phyloP scores from a whole-genome alignment of 176 grass and related monocot species.

The Thalia dealbata region DNA sequence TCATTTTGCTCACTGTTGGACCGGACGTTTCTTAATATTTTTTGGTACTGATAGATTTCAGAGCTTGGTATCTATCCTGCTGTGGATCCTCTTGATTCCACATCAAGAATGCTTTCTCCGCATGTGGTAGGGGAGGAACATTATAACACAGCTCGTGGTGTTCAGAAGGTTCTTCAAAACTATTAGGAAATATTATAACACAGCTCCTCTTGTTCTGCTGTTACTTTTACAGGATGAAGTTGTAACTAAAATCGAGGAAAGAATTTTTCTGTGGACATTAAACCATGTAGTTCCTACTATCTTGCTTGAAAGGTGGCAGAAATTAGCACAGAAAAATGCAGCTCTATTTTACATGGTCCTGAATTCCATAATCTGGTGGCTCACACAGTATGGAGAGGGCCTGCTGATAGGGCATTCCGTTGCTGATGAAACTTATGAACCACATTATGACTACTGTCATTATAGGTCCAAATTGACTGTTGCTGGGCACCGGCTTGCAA shows the following conservation, averaged over 20 bases:
- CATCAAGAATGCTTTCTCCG: slow-evolving; percentile 29
- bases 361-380: slow-evolving; percentile 5
- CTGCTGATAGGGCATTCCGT: slow-evolving; percentile 41
- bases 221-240: slow-evolving; percentile 41
- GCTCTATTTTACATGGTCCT: background rate
- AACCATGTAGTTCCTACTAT: background rate
- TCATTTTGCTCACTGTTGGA: background rate
- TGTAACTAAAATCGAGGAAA: slow-evolving; percentile 64
- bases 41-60: slow-evolving; percentile 18
- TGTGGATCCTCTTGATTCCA: slow-evolving; percentile 30
- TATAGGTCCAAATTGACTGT: slow-evolving; percentile 26
- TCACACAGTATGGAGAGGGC: slow-evolving; percentile 48
- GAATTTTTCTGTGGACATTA: slow-evolving; percentile 76
- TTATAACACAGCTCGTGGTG: slow-evolving; percentile 23
- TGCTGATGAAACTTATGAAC: slow-evolving; percentile 36
- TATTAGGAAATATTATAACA: no score
- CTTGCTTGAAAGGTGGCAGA: background rate
- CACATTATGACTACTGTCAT: slow-evolving; percentile 32
- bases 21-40: background rate
- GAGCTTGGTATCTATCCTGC: slow-evolving; percentile 28
- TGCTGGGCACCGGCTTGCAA: slow-evolving; percentile 29
- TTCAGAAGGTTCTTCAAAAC: slow-evolving; percentile 28
- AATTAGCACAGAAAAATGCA: background rate
- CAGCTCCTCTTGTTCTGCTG: slow-evolving; percentile 17
- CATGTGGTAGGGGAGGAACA: slow-evolving; percentile 25